Base-by-base conservation (phyloP, 345 rosid genomes). In the Linum trigynum region DNA sequence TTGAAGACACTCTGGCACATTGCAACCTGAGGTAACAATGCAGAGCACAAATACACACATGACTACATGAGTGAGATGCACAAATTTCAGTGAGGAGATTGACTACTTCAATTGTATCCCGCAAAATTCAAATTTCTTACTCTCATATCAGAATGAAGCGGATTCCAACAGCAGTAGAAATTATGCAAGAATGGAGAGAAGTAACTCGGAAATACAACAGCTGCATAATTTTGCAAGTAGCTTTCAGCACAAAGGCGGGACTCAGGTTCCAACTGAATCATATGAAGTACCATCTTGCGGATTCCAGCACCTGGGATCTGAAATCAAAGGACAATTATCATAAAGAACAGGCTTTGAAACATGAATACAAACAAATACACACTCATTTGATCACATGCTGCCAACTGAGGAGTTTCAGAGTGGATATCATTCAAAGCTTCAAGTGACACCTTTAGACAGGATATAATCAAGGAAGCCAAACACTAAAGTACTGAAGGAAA, bases 211-310 rank as follows among this genome's bases (percentile, higher is more conserved):
- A 94, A 94, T 72, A 86, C 96, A 57, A 77, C 77, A 67, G 79
- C 85, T 40, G 86, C 89, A 83, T 80, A 94, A 74, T 66, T 84
- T 79, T 84, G 95, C 63, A 94, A 77, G 83, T 94, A 94, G 78
- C 79, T 81, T 81, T 90, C 97, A 64, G 95, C 96, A 74, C 95
- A 85, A 65, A 84, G 82, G 66, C 99, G 89, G 36, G 81, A 80
- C 72, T 90, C 96, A 8, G 99, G 99, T 70, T 94, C 99, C 86
- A 94, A 80, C 77, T 90, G 97, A 78, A 94, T 90, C 99, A 94
- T 94, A 80, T 88, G 97, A 77, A 86, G 92, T 69, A 90, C 83
- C 97, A 94, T 90, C 85, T 86, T 90, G 67, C 97, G 87, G 60
- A 90, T 84, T 72, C 96, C 97, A 66, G 70, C 65, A 81, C 90